Base-by-base conservation (phyloP, 495 filamentous ascomycete species). In the Daldinia decipiens region DNA sequence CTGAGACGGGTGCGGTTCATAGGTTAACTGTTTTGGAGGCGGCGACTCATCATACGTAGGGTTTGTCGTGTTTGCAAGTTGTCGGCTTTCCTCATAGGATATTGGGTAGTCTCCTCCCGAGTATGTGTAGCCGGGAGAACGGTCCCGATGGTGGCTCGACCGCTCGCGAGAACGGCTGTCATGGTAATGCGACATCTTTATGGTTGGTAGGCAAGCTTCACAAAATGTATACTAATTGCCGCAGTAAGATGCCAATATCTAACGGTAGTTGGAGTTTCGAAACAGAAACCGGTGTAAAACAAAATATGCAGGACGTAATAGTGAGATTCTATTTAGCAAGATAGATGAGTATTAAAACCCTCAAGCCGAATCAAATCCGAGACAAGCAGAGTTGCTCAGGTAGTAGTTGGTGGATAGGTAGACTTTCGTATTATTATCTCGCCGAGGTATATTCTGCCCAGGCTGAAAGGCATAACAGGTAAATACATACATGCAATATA, bases 101-200 rank as follows among this genome's bases (percentile, higher is more conserved):
- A 59, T 39, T 32, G 66, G 57, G 57, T 67, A 58, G 4, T 32
- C 40, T 21, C 38, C 54, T 17, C 31, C 62, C 31, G 73, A 54
- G 52, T 77, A 68, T 38, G 43, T 21, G 47, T 75, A 65, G 12
- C 72, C 65, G 26, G 66, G 45, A 29, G 71, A 63, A 21, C 39
- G 67, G 34, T 69, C 58, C 29, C 32, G 51, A 17, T 66, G 62
- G 21, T 63, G 66, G 26, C 43, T 63, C 27, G 71, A 65, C 31
- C 62, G 71, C 15, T 63, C 68, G 56, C 52, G 73, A 27, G 36
- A 68, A 45, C 65, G 62, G 47, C 40, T 59, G 51, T 77, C 68
- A 19, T 74, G 73, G 71, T 77, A 76, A 19, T 63, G 75, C 62
- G 75, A 76, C 75, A 77, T 77, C 50, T 62, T 53, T 45, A 62